Conservation (phyloP, 768 basidiomycete genomes). For the Psilocybe cyanescens region DNA sequence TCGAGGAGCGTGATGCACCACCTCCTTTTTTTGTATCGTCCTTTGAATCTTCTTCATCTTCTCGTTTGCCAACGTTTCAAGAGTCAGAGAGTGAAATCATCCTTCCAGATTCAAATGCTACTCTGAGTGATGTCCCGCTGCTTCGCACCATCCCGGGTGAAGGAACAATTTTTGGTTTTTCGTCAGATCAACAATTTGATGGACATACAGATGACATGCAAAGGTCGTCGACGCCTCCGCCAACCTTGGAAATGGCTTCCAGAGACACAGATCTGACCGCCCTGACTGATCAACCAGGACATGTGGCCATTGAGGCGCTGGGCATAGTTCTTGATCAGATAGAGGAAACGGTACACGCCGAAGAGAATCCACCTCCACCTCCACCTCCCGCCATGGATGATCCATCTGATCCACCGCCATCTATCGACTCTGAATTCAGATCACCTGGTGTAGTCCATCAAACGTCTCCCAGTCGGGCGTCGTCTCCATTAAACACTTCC, state of each 20-base stretch:
- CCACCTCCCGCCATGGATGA: constrained; percentile 88
- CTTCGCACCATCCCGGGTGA: constrained; percentile 63
- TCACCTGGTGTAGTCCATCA: constrained; percentile 44
- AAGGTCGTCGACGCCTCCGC: constrained; percentile 71
- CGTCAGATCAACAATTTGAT: constrained; percentile 74
- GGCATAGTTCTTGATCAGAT: constrained; percentile 60
- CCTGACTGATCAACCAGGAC: constrained; percentile 58
- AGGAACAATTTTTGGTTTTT: constrained; percentile 79
- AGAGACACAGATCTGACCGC: constrained; percentile 72
- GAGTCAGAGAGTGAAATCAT: constrained; percentile 82
- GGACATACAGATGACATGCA: constrained; percentile 75
- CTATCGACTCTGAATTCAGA: constrained; percentile 81
- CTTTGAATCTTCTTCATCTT: constrained; percentile 61
- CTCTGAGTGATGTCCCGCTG: constrained; percentile 33
- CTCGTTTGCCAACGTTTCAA: constrained; percentile 70
- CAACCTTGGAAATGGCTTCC: constrained; percentile 75
- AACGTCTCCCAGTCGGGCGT: constrained; percentile 36
- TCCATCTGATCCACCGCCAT: constrained; percentile 86
- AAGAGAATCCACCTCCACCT: constrained; percentile 49
- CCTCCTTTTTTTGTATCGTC: constrained; percentile 70
- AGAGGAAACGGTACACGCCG: constrained; percentile 37
- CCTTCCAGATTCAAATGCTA: constrained; percentile 53
- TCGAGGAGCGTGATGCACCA: constrained; percentile 82
- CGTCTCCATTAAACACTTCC: constrained; percentile 33
- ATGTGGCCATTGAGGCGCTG: constrained; percentile 58